Base-by-base conservation (phyloP, 2,329 filamentous ascomycete species). In the Leptographium lundbergii region DNA sequence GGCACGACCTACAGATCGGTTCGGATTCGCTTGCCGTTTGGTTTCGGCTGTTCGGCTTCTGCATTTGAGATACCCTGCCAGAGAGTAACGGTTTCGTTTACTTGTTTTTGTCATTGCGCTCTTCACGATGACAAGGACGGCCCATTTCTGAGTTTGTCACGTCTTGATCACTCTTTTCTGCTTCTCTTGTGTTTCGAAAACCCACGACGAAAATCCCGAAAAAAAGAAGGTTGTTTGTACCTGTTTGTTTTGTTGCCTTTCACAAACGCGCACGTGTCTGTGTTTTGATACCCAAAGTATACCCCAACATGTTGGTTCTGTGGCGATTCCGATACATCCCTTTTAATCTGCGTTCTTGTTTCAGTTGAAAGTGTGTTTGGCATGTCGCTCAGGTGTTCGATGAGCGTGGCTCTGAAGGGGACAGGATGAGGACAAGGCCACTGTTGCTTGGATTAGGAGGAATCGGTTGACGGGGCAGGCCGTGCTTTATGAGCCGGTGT, bases 11-110 rank as follows among this genome's bases (percentile, higher is more conserved):
- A 42, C 59, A 55, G 55, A 60, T 59, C 54, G 39, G 52, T 61
- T 60, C 39, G 54, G 52, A 47, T 54, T 60, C 61, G 63, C 61
- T 61, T 61, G 62, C 65, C 63, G 53, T 67, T 68, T 72, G 73
- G 73, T 72, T 72, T 58, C 68, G 74, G 75, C 72, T 74, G 54
- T 61, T 63, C 72, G 75, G 74, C 75, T 74, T 77, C 73, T 79
- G 77, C 77, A 79, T 80, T 79, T 79, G 59, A 64, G 63, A 64
- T 64, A 64, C 63, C 63, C 63, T 62, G 63, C 60, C 60, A 60
- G 56, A 60, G 50, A 48, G 50, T 24, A 54, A 54, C n/a, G 24
- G 54, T 42, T 22, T 14, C 22, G 29, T 42, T 27, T 54, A 25
- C 27, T 53, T 53, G 5, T 25, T 24, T 45, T 53, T 50, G 51